phyloP scores from a whole-genome alignment of 169 alveolate genomes.

The Cryptosporidium meleagridis region DNA sequence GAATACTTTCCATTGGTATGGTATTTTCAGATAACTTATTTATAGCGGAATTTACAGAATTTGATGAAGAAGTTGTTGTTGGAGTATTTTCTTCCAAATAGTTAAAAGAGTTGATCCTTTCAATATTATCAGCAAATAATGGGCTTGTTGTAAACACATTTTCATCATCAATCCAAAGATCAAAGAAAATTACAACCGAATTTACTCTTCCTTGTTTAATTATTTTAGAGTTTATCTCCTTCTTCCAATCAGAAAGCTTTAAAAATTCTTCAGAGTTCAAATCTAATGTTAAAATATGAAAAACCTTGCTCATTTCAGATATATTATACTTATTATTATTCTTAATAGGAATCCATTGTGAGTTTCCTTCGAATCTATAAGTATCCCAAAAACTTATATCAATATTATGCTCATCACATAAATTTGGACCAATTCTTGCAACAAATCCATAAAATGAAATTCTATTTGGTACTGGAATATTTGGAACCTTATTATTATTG shows the following conservation, averaged over 20 bases:
- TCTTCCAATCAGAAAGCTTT: slow-evolving; percentile 27
- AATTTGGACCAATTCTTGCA: slow-evolving; percentile 48
- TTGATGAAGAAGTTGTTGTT: slow-evolving; percentile 16
- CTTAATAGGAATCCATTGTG: slow-evolving; percentile 57
- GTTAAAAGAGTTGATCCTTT: background rate
- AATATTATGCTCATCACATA: background rate
- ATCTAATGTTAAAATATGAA: slow-evolving; percentile 56
- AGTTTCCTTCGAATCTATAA: slow-evolving; percentile 58
- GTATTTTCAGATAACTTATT: background rate
- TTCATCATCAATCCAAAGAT: slow-evolving; percentile 42
- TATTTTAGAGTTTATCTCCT: background rate
- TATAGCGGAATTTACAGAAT: background rate
- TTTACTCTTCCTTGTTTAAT: slow-evolving; percentile 53
- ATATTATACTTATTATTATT: slow-evolving; percentile 4
- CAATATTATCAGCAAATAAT: background rate
- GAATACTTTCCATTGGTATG: slow-evolving; percentile 1
- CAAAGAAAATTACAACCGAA: slow-evolving; percentile 39
- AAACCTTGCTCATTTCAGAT: slow-evolving; percentile 29
- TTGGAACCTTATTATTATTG: slow-evolving; percentile 38
- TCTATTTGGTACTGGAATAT: slow-evolving; percentile 49
- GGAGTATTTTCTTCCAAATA: slow-evolving; percentile 35
- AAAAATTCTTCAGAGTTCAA: slow-evolving; percentile 33
- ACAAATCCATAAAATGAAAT: slow-evolving; percentile 60
- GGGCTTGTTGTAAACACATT: slow-evolving; percentile 51
- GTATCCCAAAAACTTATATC: slow-evolving; percentile 61